Evolutionary conservation across 257 asterid genomes (phyloP).

Genomic region (Solanum paucissectum): DNA sequence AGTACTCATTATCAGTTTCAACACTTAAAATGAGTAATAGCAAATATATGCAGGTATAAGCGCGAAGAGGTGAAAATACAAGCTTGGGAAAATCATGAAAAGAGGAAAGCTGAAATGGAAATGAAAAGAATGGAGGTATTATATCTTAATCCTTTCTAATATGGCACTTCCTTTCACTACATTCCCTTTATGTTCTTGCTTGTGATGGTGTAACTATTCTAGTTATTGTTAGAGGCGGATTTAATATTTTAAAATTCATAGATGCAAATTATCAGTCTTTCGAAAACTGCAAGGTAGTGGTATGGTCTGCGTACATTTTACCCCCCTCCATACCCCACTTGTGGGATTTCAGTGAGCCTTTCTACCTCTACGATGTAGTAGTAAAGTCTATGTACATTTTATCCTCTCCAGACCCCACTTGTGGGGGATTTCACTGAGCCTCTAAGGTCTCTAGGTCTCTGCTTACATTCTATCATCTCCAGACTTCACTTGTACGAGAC

Average conservation of each 20-base stretch:
- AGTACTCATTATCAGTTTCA: background rate
- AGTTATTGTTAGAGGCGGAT: background rate
- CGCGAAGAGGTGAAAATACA: conserved; percentile 88
- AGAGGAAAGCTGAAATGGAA: conserved; percentile 84
- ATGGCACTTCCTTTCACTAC: background rate
- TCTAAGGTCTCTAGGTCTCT: background rate
- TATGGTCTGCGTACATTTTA: no score
- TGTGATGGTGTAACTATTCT: background rate
- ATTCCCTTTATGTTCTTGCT: background rate
- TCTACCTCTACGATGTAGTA: no score
- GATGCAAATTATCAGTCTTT: background rate
- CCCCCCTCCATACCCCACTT: background rate
- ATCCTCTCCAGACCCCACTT: background rate
- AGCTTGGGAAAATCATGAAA: conserved; percentile 92
- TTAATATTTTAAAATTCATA: background rate
- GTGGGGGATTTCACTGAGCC: background rate
- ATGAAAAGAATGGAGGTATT: conserved; percentile 72
- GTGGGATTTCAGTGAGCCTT: background rate
- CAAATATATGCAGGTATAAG: conserved; percentile 44
- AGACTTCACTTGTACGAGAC: no score
- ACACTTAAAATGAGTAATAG: background rate
- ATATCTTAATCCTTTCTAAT: background rate
- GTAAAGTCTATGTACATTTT: no score
- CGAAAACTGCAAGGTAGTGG: background rate
- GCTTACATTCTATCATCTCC: no score